Conservation (phyloP, 1,284 basidiomycete species). For the Fomitopsis schrenkii region DNA sequence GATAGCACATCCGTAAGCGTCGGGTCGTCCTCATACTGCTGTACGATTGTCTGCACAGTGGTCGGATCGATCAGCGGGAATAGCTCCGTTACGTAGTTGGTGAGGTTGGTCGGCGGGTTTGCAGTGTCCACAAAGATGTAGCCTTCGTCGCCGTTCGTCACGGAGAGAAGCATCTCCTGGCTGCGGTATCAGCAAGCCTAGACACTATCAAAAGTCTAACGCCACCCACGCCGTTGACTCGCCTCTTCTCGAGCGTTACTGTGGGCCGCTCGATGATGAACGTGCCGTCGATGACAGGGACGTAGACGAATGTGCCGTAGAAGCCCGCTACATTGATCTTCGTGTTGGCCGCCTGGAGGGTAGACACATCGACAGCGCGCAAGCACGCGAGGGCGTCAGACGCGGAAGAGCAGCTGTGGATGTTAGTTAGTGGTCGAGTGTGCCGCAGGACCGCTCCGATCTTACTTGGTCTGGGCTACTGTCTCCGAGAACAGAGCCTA, state of each 20-base stretch:
- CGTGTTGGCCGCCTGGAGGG: neutral
- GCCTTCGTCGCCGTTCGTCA: neutral
- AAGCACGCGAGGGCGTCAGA: neutral
- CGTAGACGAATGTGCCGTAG: neutral
- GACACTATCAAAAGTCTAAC: neutral
- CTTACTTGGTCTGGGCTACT: neutral
- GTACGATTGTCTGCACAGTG: neutral
- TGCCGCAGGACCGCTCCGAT: neutral
- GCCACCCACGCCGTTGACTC: neutral
- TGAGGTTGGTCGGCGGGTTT: neutral
- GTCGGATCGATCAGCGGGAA: neutral
- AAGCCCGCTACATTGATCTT: neutral
- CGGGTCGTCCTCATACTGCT: neutral
- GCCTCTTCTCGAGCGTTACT: neutral
- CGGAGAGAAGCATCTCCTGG: neutral
- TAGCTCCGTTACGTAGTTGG: neutral
- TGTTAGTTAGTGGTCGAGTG: neutral
- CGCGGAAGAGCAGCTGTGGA: neutral
- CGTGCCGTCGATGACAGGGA: neutral
- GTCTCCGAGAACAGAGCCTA: neutral
- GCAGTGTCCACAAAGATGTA: neutral
- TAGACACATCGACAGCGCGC: neutral
- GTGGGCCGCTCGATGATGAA: constrained; percentile 1
- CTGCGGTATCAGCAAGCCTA: neutral
- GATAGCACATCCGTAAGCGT: neutral